Conservation (phyloP, 306 rosid genomes). For the Trifolium subterraneum region DNA sequence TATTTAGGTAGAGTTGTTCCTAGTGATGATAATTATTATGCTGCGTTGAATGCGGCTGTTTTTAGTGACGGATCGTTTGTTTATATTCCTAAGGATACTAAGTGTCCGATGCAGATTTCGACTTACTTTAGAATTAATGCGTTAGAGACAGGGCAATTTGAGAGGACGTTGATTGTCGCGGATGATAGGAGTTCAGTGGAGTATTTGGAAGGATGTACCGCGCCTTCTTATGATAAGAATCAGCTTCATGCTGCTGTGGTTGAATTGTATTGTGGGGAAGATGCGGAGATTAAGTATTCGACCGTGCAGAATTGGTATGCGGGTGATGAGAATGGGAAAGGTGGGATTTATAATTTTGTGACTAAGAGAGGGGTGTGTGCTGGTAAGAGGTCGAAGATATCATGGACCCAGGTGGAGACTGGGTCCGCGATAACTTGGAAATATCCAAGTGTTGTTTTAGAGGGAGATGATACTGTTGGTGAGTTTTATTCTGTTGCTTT, state of each 20-base stretch:
- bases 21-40: slow-evolving; percentile 78
- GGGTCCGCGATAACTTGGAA: slow-evolving; percentile 97
- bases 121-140: slow-evolving; percentile 90
- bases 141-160: slow-evolving; percentile 85
- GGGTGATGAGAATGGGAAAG: slow-evolving; percentile 85
- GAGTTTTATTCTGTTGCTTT: slow-evolving; percentile 92
- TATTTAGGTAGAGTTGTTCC: slow-evolving; percentile 85
- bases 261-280: slow-evolving; percentile 75
- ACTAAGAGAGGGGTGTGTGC: slow-evolving; percentile 91
- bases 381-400: slow-evolving; percentile 75
- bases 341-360: slow-evolving; percentile 83
- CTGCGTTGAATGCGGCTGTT: slow-evolving; percentile 82
- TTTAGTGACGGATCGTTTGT: slow-evolving; percentile 93
- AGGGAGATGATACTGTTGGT: slow-evolving; percentile 89
- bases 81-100: slow-evolving; percentile 74
- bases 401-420: slow-evolving; percentile 96
- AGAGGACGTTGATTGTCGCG: slow-evolving; percentile 92
- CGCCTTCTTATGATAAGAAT: slow-evolving; percentile 86
- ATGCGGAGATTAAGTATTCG: slow-evolving; percentile 88
- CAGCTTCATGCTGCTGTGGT: slow-evolving; percentile 98
- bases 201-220: slow-evolving; percentile 95
- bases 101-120: slow-evolving; percentile 92
- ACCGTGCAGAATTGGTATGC: slow-evolving; percentile 98
- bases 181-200: slow-evolving; percentile 89
- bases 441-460: slow-evolving; percentile 92